Conservation (phyloP, 345 rosid genomes). For the Brassica carinata region DNA sequence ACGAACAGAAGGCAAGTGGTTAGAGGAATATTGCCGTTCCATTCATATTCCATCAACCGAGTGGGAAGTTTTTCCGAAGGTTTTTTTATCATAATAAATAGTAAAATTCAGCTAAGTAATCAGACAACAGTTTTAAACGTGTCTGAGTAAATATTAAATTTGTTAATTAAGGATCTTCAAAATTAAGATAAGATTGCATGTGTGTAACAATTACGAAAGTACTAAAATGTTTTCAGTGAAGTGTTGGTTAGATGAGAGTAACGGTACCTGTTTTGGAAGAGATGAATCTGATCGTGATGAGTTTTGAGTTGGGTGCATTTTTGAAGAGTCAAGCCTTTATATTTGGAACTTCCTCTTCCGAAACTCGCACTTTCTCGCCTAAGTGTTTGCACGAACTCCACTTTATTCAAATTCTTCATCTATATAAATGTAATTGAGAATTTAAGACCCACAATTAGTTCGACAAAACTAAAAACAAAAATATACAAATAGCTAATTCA, state of each 20-base stretch:
- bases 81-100: not conserved
- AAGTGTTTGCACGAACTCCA: constrained; percentile 90
- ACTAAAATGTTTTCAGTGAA: not conserved
- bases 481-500: not conserved
- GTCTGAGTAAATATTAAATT: not conserved
- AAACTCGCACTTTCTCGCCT: constrained; percentile 97
- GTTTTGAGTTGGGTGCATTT: constrained; percentile 49
- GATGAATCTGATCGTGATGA: constrained; percentile 36
- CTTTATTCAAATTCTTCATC: constrained; percentile 80
- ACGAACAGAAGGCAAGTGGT: constrained; percentile 11
- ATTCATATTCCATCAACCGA: constrained; percentile 9
- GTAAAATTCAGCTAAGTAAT: not conserved
- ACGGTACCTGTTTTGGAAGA: constrained; percentile 37
- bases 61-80: not conserved
- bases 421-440: constrained; percentile 24
- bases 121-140: constrained; percentile 1
- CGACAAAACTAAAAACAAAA: not conserved
- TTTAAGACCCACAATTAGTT: not conserved
- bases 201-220: not conserved
- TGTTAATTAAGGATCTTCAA: not conserved
- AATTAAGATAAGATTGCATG: not conserved
- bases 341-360: constrained; percentile 90
- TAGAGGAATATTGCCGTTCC: constrained; percentile 3
- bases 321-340: constrained; percentile 84
- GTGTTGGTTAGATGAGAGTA: not conserved